These are phyloP conservation scores for Strobilomyces confusus DNA, from an alignment of 768 basidiomycete species.

Conservation along the genomic window DNA sequence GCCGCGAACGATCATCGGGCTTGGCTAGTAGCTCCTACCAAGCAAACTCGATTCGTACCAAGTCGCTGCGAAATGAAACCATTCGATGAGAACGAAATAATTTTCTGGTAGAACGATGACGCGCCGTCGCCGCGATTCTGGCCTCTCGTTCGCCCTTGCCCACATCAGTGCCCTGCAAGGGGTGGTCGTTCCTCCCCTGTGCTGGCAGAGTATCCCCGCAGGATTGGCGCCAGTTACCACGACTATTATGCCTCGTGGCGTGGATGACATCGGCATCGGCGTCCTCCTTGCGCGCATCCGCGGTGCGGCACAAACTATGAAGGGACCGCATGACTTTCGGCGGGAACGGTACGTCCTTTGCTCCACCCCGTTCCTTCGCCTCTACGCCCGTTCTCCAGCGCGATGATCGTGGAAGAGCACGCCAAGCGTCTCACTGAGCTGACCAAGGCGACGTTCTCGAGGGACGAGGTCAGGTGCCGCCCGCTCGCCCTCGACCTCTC, in stretches of 20 bases:
- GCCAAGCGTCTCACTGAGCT: constrained; percentile 80
- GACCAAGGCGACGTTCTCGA: constrained; percentile 69
- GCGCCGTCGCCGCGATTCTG: no score
- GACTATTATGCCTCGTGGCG: constrained; percentile 98
- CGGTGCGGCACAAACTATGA: constrained; percentile 81
- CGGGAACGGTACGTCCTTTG: constrained; percentile 74
- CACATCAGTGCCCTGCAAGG: no score
- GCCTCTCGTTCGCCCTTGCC: no score
- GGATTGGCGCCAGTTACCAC: constrained; percentile 46
- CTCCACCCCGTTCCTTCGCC: no score
- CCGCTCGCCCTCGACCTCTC: neutral
- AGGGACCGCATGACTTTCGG: constrained; percentile 86
- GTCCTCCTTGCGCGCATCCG: constrained; percentile 88
- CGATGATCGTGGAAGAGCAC: constrained; percentile 92
- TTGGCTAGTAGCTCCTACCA: no score
- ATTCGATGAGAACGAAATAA: no score
- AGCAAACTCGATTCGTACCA: no score
- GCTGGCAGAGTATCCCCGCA: constrained; percentile 62
- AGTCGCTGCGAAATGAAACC: no score
- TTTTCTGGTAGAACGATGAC: no score
- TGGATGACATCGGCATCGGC: constrained; percentile 82
- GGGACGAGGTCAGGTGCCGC: constrained; percentile 90
- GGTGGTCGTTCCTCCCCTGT: constrained; percentile 82
- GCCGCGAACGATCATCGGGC: no score
- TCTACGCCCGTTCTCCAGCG: constrained; percentile 43